These are phyloP conservation scores for Trichophyton verrucosum DNA, from an alignment of 2,329 filamentous ascomycete genomes.

Conservation along the genomic window DNA sequence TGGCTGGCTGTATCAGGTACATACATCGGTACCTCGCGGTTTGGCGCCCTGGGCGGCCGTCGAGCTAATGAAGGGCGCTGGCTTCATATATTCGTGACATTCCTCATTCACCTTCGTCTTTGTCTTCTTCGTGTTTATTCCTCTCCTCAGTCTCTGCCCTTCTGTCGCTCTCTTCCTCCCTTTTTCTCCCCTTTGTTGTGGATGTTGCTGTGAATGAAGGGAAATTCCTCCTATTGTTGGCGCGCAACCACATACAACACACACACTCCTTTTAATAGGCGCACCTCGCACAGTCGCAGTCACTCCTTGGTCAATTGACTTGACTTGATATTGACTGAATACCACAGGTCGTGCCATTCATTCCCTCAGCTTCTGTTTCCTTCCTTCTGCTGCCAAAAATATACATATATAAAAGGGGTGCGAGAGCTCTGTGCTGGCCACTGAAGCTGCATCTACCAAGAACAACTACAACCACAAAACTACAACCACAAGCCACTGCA, in stretches of 20 bases:
- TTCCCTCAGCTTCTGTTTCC: neutral
- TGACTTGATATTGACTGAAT: neutral
- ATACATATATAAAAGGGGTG: neutral
- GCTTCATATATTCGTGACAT: neutral
- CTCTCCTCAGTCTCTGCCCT: neutral
- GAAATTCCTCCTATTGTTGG: neutral
- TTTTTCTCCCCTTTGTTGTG: neutral
- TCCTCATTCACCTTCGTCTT: neutral
- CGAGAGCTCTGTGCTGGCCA: neutral
- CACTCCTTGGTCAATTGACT: neutral
- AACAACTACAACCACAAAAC: neutral
- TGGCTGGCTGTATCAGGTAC: neutral
- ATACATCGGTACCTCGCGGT: neutral
- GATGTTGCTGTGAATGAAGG: neutral
- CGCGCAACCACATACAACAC: neutral
- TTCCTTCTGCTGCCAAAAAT: neutral
- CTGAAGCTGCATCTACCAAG: neutral
- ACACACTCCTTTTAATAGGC: neutral
- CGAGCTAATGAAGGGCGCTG: neutral
- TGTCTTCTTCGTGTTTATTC: neutral
- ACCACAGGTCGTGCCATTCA: neutral
- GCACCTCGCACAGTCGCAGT: neutral
- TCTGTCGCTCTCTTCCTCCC: neutral
- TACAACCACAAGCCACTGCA: neutral
- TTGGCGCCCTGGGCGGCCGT: neutral